Evolutionary conservation across 495 filamentous ascomycete species (phyloP), one percentile per base, ranked within the genome.

Genomic region (Tuber umbilicatum): DNA sequence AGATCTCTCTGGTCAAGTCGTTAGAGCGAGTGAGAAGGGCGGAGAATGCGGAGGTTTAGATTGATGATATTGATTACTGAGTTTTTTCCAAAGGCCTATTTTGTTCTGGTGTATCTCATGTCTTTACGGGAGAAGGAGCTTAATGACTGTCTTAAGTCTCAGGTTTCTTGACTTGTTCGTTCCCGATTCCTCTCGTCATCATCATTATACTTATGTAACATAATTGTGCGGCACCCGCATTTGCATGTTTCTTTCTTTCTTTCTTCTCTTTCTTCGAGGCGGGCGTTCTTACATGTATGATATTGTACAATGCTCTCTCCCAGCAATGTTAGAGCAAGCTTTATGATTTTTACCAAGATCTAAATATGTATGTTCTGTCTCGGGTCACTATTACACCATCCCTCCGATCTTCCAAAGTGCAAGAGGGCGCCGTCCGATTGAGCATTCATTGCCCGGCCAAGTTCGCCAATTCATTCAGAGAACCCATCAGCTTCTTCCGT

Each of bases 1-100:
- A 81, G 64, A 76, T 72, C 4, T 74, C 73, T 41, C 69, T 81
- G 38, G 76, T 73, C 60, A 80, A 80, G 73, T 81, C 79, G 23
- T 60, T 81, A 38, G 79, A 81, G 41, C 68, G 73, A 73, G 73
- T 70, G 19, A 78, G 74, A n/a, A 73, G 73, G 50, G 73, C 45
- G 31, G 73, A 21, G 40, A 69, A 68, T 70, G 73, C 41, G 55
- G 45, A 72, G 17, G 72, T 72, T 70, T 68, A 55, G 42, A 70
- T 70, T 72, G 73, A 73, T 72, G 47, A 45, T 37, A 72, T 69
- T 73, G 60, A 55, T 40, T 17, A 12, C 21, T 69, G 27, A 9
- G 16, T 41, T 72, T 23, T 21, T 19, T 21, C 43, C 47, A 1
- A 50, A 50, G 47, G 47, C 12, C 23, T n/a, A n/a, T 60, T 27